A percentile compares a stretch with the other conserved stretches of the same genome.
phyloP scores from a whole-genome alignment of 176 grass and related monocot species.

The Carex parvula region DNA sequence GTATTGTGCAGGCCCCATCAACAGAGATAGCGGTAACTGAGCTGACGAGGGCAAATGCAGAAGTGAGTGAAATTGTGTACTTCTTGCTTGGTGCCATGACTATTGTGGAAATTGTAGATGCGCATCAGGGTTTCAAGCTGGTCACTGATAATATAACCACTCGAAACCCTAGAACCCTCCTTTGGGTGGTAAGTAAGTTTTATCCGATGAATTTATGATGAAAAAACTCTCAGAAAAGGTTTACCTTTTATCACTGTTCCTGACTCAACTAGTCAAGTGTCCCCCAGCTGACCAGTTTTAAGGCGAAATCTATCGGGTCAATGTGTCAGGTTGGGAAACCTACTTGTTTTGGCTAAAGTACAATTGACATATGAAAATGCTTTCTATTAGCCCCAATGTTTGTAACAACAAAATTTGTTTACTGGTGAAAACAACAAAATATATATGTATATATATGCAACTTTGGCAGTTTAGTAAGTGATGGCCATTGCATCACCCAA shows the following conservation, averaged over 20 bases:
- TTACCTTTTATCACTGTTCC: not conserved
- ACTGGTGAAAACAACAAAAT: not conserved
- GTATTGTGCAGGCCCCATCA: conserved; percentile 65
- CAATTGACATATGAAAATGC: not conserved
- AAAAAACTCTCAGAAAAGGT: too few species aligned
- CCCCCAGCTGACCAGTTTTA: not conserved
- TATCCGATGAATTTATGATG: not conserved
- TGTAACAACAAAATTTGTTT: not conserved
- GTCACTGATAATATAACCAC: conserved; percentile 98
- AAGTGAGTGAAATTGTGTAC: conserved; percentile 99
- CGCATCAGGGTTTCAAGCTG: conserved; percentile 96
- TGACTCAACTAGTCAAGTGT: not conserved
- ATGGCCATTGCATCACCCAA: not conserved
- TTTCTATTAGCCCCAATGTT: not conserved
- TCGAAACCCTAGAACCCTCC: conserved; percentile 69
- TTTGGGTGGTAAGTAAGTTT: conserved; percentile 80
- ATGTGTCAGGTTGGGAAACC: not conserved
- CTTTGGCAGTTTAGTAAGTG: not conserved
- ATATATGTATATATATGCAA: not conserved
- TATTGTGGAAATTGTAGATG: conserved; percentile 98
- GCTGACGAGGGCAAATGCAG: conserved; percentile 53
- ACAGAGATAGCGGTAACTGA: conserved; percentile 80
- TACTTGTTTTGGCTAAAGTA: not conserved
- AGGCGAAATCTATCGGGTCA: not conserved
- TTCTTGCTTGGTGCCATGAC: conserved; percentile 99